phyloP scores from a whole-genome alignment of 805 yeast genomes.

The Wickerhamomyces canadensis region DNA sequence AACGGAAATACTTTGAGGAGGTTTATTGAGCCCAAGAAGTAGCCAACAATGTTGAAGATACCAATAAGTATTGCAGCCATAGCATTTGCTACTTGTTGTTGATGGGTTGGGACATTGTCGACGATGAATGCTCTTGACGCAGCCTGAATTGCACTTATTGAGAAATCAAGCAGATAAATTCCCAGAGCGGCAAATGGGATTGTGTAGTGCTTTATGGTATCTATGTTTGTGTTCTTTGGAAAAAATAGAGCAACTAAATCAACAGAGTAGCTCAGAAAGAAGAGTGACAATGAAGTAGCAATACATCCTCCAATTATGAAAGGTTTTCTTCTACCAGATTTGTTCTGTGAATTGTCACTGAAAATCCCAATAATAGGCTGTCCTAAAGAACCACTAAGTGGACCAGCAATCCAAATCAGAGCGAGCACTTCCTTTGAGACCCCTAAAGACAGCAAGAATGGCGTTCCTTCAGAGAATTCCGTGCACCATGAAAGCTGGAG shows the following conservation, averaged over 20 bases:
- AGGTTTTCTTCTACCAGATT: constrained; percentile 50
- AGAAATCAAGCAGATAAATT: constrained; percentile 49
- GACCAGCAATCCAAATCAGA: constrained; percentile 64
- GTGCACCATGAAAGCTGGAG: constrained; percentile 62
- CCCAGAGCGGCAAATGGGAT: constrained; percentile 48
- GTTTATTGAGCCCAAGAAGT: constrained; percentile 44
- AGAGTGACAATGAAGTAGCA: constrained; percentile 40
- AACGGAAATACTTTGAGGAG: constrained; percentile 31
- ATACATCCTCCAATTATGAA: constrained; percentile 51
- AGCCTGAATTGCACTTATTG: constrained; percentile 56
- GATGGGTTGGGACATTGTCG: constrained; percentile 51
- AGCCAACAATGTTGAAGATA: constrained; percentile 52
- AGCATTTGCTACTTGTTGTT: constrained; percentile 55
- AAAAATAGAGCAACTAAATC: constrained; percentile 33
- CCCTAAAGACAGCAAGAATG: constrained; percentile 56
- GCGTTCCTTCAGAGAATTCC: constrained; percentile 60
- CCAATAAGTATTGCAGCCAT: constrained; percentile 67
- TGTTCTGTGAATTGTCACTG: constrained; percentile 43
- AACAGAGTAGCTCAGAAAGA: constrained; percentile 40
- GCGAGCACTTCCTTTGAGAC: constrained; percentile 50
- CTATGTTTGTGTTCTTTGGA: constrained; percentile 15
- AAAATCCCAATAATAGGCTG: constrained; percentile 59
- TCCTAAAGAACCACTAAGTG: constrained; percentile 55
- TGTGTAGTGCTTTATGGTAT: constrained; percentile 27
- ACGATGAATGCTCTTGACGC: constrained; percentile 56